These are phyloP conservation scores for Lanzia echinophila DNA, from an alignment of 2,329 filamentous ascomycete species.

Conservation along the genomic window DNA sequence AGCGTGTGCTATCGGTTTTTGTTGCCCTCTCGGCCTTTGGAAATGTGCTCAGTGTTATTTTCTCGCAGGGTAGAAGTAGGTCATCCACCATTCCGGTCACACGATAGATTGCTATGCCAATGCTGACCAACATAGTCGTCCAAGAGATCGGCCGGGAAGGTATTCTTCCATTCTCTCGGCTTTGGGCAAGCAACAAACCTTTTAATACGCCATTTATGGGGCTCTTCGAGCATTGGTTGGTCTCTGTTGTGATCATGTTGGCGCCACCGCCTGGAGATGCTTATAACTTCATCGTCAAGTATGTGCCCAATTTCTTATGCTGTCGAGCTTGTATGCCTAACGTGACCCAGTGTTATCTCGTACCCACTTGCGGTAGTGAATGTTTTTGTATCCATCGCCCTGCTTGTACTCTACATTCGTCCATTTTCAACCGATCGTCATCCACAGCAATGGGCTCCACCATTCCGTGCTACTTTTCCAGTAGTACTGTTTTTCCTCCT, in stretches of 20 bases:
- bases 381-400: conserved; percentile 45
- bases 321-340: background rate
- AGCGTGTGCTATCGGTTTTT: conserved; percentile 56
- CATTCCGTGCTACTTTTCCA: conserved; percentile 47
- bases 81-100: background rate
- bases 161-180: conserved; percentile 53
- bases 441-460: conserved; percentile 46
- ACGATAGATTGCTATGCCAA: background rate
- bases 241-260: conserved; percentile 59
- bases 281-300: conserved; percentile 57
- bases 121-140: conserved; percentile 36
- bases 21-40: conserved; percentile 62
- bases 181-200: conserved; percentile 59
- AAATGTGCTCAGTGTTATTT: conserved; percentile 61
- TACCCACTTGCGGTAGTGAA: conserved; percentile 57
- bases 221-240: conserved; percentile 57
- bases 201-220: conserved; percentile 56
- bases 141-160: conserved; percentile 62
- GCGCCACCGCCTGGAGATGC: conserved; percentile 61
- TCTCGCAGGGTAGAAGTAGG: conserved; percentile 53
- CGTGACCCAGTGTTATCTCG: conserved; percentile 48
- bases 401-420: conserved; percentile 48
- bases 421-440: conserved; percentile 41
- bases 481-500: conserved; percentile 52
- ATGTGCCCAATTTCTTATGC: conserved; percentile 23